Base-by-base conservation (phyloP, 768 basidiomycete species). In the Rhodocollybia butyracea region DNA sequence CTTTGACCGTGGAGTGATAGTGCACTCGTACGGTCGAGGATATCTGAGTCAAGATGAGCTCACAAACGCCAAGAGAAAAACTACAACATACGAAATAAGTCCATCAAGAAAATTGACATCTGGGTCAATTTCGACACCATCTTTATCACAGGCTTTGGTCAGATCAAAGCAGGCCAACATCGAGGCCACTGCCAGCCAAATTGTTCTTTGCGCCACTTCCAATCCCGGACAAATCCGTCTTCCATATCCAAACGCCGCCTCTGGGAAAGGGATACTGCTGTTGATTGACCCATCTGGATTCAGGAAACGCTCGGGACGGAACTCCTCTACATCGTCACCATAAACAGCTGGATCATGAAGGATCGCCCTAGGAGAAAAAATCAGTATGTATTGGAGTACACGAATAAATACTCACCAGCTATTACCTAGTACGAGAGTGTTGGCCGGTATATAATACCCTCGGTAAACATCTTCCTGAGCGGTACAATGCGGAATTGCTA, bases 281-380 rank as follows among this genome's bases (percentile, higher is more conserved):
- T n/a, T n/a, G n/a, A n/a, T n/a, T n/a, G n/a, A n/a, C n/a, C n/a
- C n/a, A n/a, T n/a, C n/a, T n/a, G n/a, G n/a, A n/a, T n/a, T n/a
- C n/a, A n/a, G n/a, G n/a, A n/a, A n/a, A n/a, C n/a, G n/a, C n/a
- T n/a, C n/a, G n/a, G n/a, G n/a, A 43, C 51, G 60, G 54, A 71
- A 71, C 19, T 29, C 26, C 19, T 66, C 59, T 6, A 70, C 66
- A 45, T 70, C 59, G 2, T 64, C 66, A 22, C 60, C 60, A 54
- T 63, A 73, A 19, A 56, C 63, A 21, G 5, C 17, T 34, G 54
- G 51, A 51, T 63, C 60, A 36, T 63, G 46, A 5, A 63, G 31
- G 17, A 63, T 48, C 1, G 62, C 62, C 60, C 62, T 63, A 26
- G 3, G 4, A 7, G 46, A 3, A 26, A 17, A 10, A 17, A 32